A percentile compares a stretch with the other conserved stretches of the same genome.
phyloP scores from a whole-genome alignment of 2,329 filamentous ascomycete genomes.

The Dactylonectria estremocensis region DNA sequence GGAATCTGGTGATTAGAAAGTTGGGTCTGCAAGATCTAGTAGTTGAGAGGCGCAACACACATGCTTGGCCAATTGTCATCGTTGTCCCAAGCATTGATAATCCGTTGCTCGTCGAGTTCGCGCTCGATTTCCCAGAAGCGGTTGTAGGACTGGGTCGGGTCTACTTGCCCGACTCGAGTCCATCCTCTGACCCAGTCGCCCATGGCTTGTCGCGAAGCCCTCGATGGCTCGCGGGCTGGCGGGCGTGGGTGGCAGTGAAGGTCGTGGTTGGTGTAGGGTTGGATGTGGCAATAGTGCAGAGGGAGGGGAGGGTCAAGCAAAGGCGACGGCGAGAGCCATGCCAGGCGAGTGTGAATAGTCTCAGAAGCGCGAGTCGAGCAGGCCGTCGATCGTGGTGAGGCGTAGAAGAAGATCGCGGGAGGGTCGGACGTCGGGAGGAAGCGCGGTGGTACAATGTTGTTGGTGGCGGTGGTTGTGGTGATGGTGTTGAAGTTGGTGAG shows the following conservation, averaged over 20 bases:
- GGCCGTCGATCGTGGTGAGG: background rate
- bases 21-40: background rate
- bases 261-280: background rate
- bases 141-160: constrained; percentile 39
- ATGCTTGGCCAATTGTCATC: constrained; percentile 54
- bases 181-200: constrained; percentile 51
- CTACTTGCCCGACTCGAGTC: constrained; percentile 52
- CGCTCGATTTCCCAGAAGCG: constrained; percentile 49
- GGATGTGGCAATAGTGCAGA: background rate
- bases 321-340: constrained; percentile 33
- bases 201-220: constrained; percentile 38
- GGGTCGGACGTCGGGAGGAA: background rate
- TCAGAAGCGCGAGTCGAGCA: background rate
- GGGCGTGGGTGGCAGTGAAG: background rate
- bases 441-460: background rate
- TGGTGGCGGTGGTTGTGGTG: background rate
- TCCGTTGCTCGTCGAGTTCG: constrained; percentile 49
- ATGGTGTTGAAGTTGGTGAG: background rate
- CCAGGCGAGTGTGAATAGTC: background rate
- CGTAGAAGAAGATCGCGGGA: background rate
- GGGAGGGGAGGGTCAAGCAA: constrained; percentile 13
- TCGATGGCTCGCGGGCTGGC: background rate
- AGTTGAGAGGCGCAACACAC: constrained; percentile 43
- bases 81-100: constrained; percentile 51
- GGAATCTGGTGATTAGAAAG: constrained; percentile 20